phyloP scores from a whole-genome alignment of 2,329 filamentous ascomycete species.

The Fusarium sp. region DNA sequence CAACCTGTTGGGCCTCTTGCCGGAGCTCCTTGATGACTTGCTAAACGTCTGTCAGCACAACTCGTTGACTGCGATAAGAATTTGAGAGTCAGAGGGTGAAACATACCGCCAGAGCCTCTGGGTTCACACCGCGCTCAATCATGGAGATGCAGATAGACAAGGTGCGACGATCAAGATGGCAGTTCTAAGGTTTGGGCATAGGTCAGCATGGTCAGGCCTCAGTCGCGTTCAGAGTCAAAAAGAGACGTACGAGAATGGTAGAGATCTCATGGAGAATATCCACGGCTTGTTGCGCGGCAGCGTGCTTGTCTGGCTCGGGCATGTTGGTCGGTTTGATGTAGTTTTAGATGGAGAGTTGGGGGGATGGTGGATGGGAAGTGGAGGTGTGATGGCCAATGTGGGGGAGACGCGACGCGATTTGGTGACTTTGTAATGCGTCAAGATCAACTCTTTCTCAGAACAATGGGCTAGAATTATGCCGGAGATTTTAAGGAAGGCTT shows the following conservation, averaged over 20 bases:
- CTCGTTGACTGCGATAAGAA: accelerated
- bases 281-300: conserved; percentile 82
- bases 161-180: conserved; percentile 88
- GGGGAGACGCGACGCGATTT: conserved; percentile 38
- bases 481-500: background rate
- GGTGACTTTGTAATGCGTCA: background rate
- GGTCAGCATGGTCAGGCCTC: background rate
- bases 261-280: conserved; percentile 88
- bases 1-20: conserved; percentile 63
- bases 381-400: conserved; percentile 25
- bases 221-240: background rate
- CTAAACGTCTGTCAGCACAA: conserved; percentile 46
- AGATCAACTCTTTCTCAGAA: background rate
- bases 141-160: conserved; percentile 95
- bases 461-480: background rate
- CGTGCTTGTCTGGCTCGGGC: conserved; percentile 73
- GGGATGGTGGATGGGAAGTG: conserved; percentile 21
- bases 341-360: conserved; percentile 4
- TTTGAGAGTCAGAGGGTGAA: too few relatives aligned
- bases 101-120: conserved; percentile 90
- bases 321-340: conserved; percentile 42
- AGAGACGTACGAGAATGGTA: conserved; percentile 79
- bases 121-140: conserved; percentile 97
- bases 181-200: conserved; percentile 72
- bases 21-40: conserved; percentile 70